These are phyloP conservation scores for Ichthyophthirius multifiliis DNA, from an alignment of 169 alveolate genomes.

Conservation along the genomic window DNA sequence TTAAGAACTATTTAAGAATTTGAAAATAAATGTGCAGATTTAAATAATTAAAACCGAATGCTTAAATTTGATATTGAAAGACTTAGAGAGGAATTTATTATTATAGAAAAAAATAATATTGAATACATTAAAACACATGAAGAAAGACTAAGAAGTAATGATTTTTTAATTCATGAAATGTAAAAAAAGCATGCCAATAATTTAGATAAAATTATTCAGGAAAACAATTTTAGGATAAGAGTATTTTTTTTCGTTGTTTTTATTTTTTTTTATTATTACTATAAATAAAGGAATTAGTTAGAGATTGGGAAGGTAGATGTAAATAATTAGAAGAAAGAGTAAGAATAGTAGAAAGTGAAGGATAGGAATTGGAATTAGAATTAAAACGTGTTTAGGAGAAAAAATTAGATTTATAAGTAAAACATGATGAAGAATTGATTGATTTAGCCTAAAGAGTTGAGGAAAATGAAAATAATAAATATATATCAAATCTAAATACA, in stretches of 20 bases:
- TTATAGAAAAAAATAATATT: slow-evolving; percentile 33
- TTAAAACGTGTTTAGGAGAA: slow-evolving; percentile 27
- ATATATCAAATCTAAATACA: slow-evolving; percentile 9
- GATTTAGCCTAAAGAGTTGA: slow-evolving; percentile 37
- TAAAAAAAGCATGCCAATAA: slow-evolving; percentile 36
- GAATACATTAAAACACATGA: slow-evolving; percentile 31
- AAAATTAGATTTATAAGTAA: slow-evolving; percentile 27
- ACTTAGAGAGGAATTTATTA: slow-evolving; percentile 37
- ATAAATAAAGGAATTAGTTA: slow-evolving; percentile 19
- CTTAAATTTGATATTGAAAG: slow-evolving; percentile 27
- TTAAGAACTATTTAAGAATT: slow-evolving; percentile 34
- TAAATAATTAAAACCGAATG: slow-evolving; percentile 28
- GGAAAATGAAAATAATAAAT: slow-evolving; percentile 37
- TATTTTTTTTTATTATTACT: not conserved
- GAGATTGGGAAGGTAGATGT: slow-evolving; percentile 49
- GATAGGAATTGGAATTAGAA: slow-evolving; percentile 24
- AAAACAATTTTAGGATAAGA: slow-evolving; percentile 40
- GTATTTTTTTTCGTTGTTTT: not conserved
- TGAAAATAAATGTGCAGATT: slow-evolving; percentile 23
- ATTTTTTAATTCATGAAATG: slow-evolving; percentile 28
- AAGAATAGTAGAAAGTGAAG: slow-evolving; percentile 28
- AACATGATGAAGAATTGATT: slow-evolving; percentile 34
- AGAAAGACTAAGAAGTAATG: slow-evolving; percentile 32
- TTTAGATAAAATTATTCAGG: slow-evolving; percentile 34
- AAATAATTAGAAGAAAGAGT: slow-evolving; percentile 33